These are phyloP conservation scores for Penicillium hesseltinei DNA, from an alignment of 2,329 filamentous ascomycete species.

Conservation along the genomic window DNA sequence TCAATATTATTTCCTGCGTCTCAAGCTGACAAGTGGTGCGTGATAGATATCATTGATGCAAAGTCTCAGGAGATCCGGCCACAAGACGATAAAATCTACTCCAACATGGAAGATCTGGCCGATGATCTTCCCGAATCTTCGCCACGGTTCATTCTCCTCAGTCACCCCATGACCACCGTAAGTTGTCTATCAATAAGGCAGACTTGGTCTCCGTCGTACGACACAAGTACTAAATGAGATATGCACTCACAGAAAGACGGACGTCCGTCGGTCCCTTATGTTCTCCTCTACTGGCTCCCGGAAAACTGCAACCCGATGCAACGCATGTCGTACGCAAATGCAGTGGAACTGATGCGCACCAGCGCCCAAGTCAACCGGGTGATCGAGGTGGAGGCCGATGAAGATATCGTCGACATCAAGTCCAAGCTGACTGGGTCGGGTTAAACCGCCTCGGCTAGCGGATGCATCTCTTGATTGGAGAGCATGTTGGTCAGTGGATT, in stretches of 20 bases:
- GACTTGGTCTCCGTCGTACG: not conserved
- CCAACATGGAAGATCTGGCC: conserved; percentile 72
- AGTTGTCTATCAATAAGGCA: conserved; percentile 25
- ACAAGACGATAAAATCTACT: conserved; percentile 78
- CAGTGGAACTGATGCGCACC: conserved; percentile 93
- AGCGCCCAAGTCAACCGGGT: conserved; percentile 86
- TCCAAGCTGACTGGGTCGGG: conserved; percentile 52
- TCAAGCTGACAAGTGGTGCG: not conserved
- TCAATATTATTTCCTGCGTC: not conserved
- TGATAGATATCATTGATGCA: conserved; percentile 82
- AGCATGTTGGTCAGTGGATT: not conserved
- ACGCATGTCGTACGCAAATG: conserved; percentile 92
- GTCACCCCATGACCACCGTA: conserved; percentile 86
- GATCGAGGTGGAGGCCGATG: conserved; percentile 76
- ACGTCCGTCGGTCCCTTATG: conserved; percentile 84
- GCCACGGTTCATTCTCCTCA: conserved; percentile 84
- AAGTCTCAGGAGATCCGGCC: conserved; percentile 85
- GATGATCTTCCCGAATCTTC: conserved; percentile 92
- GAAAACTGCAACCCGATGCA: conserved; percentile 83
- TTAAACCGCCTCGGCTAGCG: conserved; percentile 9
- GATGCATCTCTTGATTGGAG: not conserved
- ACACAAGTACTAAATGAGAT: not conserved
- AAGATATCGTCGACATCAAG: conserved; percentile 81
- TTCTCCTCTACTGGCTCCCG: conserved; percentile 91
- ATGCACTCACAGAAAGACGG: conserved; percentile 64